Evolutionary conservation across 148 eudicot species (phyloP).

Genomic region (Camellia granthamiana): DNA sequence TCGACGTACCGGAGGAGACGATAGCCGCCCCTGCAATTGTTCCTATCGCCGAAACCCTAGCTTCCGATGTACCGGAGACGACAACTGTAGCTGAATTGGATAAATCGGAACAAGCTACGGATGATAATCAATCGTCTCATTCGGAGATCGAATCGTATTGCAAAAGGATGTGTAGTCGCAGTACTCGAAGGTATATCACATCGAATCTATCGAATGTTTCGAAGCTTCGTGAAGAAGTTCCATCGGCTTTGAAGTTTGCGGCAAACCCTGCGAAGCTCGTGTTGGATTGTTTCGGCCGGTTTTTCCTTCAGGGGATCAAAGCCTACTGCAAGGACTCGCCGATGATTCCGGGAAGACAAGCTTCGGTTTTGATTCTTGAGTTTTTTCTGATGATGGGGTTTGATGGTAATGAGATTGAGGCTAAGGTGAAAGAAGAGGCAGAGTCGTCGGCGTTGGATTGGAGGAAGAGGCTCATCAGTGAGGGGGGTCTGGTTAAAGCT

Average conservation of each 20-base stretch:
- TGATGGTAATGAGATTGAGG: constrained; percentile 20
- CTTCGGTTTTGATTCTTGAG: constrained; percentile 43
- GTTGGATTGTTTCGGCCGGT: constrained; percentile 38
- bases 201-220: constrained; percentile 9
- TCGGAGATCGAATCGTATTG: constrained; percentile 29
- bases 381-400: constrained; percentile 41
- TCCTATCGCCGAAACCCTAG: neutral
- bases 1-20: neutral
- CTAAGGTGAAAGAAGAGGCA: constrained; percentile 31
- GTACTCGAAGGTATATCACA: constrained; percentile 31
- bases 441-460: constrained; percentile 35
- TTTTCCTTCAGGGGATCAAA: constrained; percentile 40
- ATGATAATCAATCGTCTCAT: neutral
- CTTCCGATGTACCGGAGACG: neutral
- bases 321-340: constrained; percentile 32
- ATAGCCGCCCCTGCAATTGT: neutral
- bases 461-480: constrained; percentile 39
- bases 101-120: neutral
- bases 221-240: constrained; percentile 33
- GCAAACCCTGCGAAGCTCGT: constrained; percentile 38
- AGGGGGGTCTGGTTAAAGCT: constrained; percentile 42
- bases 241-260: constrained; percentile 37
- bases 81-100: neutral
- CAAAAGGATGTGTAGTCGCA: constrained; percentile 23
- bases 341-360: constrained; percentile 31